Evolutionary conservation across 495 filamentous ascomycete genomes (phyloP).

Genomic region (Viridothelium virens): DNA sequence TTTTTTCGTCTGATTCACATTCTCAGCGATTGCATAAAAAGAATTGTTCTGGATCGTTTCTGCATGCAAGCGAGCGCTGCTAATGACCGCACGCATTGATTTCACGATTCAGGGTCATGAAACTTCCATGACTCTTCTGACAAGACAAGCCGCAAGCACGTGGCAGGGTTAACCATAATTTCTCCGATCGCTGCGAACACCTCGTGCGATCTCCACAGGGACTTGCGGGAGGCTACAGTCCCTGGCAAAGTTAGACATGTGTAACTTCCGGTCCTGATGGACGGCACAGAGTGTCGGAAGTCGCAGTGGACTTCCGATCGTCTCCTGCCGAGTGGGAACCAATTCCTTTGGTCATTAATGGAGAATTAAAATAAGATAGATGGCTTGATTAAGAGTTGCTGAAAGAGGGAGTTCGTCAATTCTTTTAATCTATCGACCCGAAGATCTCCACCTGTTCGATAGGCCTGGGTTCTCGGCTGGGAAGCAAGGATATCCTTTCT

Average conservation of each 20-base stretch:
- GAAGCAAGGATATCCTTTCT: conserved; percentile 1
- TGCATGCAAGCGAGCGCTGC: too few species aligned
- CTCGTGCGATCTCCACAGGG: background rate
- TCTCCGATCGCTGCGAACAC: background rate
- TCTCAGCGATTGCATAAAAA: too few species aligned
- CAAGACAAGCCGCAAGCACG: background rate
- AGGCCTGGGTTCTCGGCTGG: background rate
- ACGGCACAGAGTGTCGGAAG: background rate
- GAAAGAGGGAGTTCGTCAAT: background rate
- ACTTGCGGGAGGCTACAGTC: background rate
- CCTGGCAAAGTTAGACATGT: background rate
- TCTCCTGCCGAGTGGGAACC: background rate
- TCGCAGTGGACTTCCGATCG: background rate
- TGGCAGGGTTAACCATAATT: background rate
- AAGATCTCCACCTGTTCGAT: conserved; percentile 3
- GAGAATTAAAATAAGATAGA: background rate
- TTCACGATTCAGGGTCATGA: too few species aligned
- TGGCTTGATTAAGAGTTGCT: background rate
- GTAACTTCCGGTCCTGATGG: background rate
- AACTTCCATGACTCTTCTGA: background rate
- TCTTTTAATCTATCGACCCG: background rate
- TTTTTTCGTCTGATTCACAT: too few species aligned
- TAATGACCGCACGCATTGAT: too few species aligned
- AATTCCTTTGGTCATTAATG: background rate
- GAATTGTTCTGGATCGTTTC: too few species aligned